Base-by-base conservation (phyloP, 2,329 filamentous ascomycete genomes). In the Pseudocercospora ulei region DNA sequence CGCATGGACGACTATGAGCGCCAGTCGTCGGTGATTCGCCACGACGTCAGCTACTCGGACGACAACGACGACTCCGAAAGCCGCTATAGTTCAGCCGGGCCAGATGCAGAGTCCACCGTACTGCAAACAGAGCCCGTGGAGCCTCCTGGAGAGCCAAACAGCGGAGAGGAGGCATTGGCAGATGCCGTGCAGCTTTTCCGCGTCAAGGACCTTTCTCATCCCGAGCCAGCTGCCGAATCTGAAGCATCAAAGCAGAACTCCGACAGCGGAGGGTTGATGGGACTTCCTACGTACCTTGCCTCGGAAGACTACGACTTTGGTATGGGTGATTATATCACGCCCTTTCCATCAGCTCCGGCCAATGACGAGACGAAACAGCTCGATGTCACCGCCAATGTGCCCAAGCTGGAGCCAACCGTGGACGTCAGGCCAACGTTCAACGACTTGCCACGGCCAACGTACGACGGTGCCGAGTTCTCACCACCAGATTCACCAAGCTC, bases 401-500 rank as follows among this genome's bases (percentile, higher is more conserved):
- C 56, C 2, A 26, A 38, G 2, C 42, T 56, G n/a, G 38, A 50
- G 27, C 50, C 53, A 9, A 42, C 51, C 5, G 28, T 33, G n/a
- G 47, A 52, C 9, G 35, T 45, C 30, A 50, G 48, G 42, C 41
- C 39, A 14, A 38, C 43, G 14, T 39, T 48, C 27, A 47, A 48
- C 28, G 46, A 51, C 25, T 35, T 52, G 36, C 48, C 48, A 17
- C 41, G 48, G 9, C 44, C 49, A 19, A 23, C 46, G 2, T 49
- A 50, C 25, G 45, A 47, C 38, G 49, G 38, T 8, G 41, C 46
- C 27, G 48, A 57, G 11, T 44, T 48, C 20, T 54, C 54, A 18
- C 52, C 49, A 51, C 61, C 70, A 66, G 38, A 68, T 76, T 92
- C 85, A 5, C 87, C 88, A 8, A 82, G 86, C 34, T 96, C 88